Evolutionary conservation across 2,329 filamentous ascomycete genomes (phyloP), one percentile per base, ranked within the genome.

Genomic region (Fusarium sp.): DNA sequence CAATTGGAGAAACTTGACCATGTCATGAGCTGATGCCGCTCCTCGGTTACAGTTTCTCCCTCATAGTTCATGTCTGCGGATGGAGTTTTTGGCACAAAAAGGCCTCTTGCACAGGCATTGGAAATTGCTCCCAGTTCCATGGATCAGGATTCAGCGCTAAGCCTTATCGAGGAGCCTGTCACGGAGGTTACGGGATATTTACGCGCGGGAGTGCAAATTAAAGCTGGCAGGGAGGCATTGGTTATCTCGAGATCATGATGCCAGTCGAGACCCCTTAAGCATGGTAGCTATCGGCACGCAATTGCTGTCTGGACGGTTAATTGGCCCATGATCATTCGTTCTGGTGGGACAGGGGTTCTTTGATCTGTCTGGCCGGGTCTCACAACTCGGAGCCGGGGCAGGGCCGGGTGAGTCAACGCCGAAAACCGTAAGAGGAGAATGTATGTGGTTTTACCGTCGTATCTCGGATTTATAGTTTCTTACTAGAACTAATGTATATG

Each of bases 281-380:
- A 29, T 53, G 27, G 49, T 14, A 53, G 49, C 10, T 33, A 53
- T 53, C 12, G 49, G 27, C 49, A 53, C 27, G 49, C 27, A 53
- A 53, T 53, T 33, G 17, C 12, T 53, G 17, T 27, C 49, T 42
- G 62, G 64, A 24, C 27, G 42, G 20, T 22, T 22, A 55, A 40
- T 31, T 40, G 16, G 60, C 14, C 44, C 60, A 62, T 63, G 67
- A 73, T 73, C 57, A 63, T 62, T 42, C 46, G 53, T 53, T 72
- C 55, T 51, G 59, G 36, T 62, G 29, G 58, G 64, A 27, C 64
- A 65, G 59, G 58, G 57, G 60, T 60, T 56, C 22, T 60, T 60
- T 73, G 27, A 64, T 35, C 22, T 67, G 8, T 56, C 55, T 53
- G 31, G 33, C 29, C 46, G 12, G 27, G 58, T 62, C 14, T 49